Base-by-base conservation (phyloP, 768 basidiomycete species). In the Coprinellus micaceus region DNA sequence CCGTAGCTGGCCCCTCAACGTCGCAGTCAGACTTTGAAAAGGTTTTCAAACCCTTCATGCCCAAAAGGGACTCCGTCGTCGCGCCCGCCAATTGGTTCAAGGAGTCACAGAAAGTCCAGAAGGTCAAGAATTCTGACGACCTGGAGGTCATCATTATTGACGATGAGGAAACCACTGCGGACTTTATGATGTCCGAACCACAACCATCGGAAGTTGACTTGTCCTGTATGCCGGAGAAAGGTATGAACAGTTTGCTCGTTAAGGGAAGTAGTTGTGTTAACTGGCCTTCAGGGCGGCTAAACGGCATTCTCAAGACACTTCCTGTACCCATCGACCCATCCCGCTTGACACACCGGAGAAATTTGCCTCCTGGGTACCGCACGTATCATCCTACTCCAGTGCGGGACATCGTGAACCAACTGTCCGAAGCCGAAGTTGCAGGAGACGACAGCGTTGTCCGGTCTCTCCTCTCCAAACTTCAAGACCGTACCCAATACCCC, bases 371-470 rank as follows among this genome's bases (percentile, higher is more conserved):
- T 41, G 69, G 64, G 10, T 67, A 73, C 58, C 77, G 75, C 64
- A 72, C 73, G 0, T 68, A 70, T 57, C 66, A 67, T 61, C 70
- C 69, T 2, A 29, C 70, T 55, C 74, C 71, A 63, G 75, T 77
- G 59, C 71, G 69, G 57, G 70, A 83, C 22, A 64, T 87, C 21
- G 73, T 94, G 60, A 64, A 77, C 2, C 77, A 80, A 61, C 80
- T 96, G 15, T 84, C 80, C 15, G 91, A 94, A 62, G 89, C 89
- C 9, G 88, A 91, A 69, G 74, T 93, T 2, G 74, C 81, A 45
- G 88, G 88, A 21, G 88, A 96, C 58, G 83, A 83, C 19, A 72
- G 76, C 4, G 75, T 80, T 53, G 90, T 91, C 19, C 84, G 90
- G 25, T 69, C 74, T n/a, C 73, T 93, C 11, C 76, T 88, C 37